phyloP scores from a whole-genome alignment of 2,329 filamentous ascomycete species.

The Plectosphaerella sp. region DNA sequence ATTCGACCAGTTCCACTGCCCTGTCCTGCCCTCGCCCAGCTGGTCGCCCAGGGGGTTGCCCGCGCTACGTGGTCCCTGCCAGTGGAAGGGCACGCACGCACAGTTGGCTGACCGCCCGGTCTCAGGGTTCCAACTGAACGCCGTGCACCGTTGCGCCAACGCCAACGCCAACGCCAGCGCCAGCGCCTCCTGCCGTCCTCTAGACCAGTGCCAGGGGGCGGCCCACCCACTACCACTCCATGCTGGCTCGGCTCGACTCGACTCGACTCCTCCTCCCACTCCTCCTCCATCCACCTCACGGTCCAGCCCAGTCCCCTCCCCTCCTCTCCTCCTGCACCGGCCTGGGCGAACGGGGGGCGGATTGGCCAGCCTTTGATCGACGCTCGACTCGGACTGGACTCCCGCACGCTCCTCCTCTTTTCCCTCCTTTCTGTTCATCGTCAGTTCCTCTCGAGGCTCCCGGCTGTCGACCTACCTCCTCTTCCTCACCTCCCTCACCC shows the following conservation, averaged over 20 bases:
- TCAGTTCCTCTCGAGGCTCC: constrained; percentile 22
- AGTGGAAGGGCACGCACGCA: not conserved
- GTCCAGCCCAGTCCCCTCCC: too few relatives aligned
- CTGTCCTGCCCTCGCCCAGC: not conserved
- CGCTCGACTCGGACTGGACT: constrained; percentile 4
- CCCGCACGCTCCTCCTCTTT: constrained; percentile 4
- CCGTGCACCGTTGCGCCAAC: not conserved
- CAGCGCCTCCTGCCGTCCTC: too few relatives aligned
- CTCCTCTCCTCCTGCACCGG: constrained; percentile 2
- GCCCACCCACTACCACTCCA: too few relatives aligned
- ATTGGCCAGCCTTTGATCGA: constrained; percentile 1
- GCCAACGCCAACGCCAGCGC: not conserved
- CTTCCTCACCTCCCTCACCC: constrained; percentile 4
- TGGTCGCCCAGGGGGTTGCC: not conserved
- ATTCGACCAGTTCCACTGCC: constrained; percentile 11
- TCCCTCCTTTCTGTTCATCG: constrained; percentile 18
- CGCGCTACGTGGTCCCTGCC: too few relatives aligned
- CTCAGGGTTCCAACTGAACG: not conserved
- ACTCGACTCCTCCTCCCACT: too few relatives aligned
- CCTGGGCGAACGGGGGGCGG: not conserved
- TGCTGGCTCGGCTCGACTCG: too few relatives aligned
- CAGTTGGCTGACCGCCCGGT: not conserved
- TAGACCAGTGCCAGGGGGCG: too few relatives aligned
- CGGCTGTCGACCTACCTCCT: constrained; percentile 28
- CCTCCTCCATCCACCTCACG: too few relatives aligned